phyloP scores from a whole-genome alignment of 2,329 filamentous ascomycete species.

The Elsinoe arachidis region DNA sequence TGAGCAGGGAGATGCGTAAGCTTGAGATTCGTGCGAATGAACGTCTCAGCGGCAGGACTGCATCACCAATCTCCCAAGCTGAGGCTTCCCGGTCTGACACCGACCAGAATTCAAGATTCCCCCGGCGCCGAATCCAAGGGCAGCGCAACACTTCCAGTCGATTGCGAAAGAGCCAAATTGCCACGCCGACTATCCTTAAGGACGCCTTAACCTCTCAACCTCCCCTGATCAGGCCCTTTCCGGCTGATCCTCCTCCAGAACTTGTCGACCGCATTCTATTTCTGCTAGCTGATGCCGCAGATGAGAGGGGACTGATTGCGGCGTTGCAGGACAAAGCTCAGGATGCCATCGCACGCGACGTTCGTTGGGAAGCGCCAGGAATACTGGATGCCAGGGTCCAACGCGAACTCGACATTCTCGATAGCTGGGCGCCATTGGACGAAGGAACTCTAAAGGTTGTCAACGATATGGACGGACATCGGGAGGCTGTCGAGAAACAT shows the following conservation, averaged over 20 bases:
- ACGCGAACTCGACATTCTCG: neutral
- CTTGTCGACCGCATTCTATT: slow-evolving; percentile 4
- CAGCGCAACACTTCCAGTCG: neutral
- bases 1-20: slow-evolving; percentile 3
- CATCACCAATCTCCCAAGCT: neutral
- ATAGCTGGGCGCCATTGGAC: neutral
- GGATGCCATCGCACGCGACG: neutral
- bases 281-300: slow-evolving; percentile 6
- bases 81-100: neutral
- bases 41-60: neutral
- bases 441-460: neutral
- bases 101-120: neutral
- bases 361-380: neutral
- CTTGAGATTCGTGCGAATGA: slow-evolving; percentile 1
- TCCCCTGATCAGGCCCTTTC: neutral
- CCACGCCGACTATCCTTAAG: too few species aligned
- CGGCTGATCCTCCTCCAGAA: neutral
- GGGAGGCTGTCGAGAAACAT: neutral
- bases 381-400: neutral
- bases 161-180: neutral
- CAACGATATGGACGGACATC: neutral
- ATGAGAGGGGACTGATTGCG: neutral
- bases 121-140: neutral
- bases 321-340: slow-evolving; percentile 6
- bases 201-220: too few species aligned